phyloP scores from a whole-genome alignment of 768 basidiomycete genomes.

The Xanthoconium stramineum region DNA sequence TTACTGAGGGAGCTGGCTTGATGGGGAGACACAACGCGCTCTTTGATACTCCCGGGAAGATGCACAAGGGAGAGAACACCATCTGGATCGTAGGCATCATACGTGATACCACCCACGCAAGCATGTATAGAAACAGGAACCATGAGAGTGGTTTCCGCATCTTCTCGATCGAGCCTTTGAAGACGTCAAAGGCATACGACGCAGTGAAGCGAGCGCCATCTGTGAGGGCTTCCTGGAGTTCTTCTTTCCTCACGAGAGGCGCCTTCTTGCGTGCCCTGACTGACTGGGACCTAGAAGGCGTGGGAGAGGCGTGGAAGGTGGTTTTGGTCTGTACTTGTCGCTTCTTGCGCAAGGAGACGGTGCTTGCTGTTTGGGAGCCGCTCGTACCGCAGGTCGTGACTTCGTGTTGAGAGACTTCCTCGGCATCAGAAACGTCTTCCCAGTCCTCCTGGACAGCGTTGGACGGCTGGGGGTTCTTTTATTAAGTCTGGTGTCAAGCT shows the following conservation, averaged over 20 bases:
- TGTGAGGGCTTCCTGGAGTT: conserved; percentile 20
- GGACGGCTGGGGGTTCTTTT: neutral
- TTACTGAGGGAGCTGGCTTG: conserved; percentile 36
- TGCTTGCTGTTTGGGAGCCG: conserved; percentile 7
- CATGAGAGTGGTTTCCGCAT: conserved; percentile 56
- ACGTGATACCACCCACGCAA: conserved; percentile 42
- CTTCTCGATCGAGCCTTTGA: conserved; percentile 44
- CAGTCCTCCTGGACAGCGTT: conserved; percentile 23
- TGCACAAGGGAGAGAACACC: conserved; percentile 57
- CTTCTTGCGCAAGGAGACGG: conserved; percentile 27
- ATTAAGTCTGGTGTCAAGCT: neutral
- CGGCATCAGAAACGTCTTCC: conserved; percentile 34
- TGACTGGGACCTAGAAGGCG: conserved; percentile 18
- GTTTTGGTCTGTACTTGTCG: conserved; percentile 27
- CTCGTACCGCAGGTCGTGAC: conserved; percentile 1
- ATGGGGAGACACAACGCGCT: conserved; percentile 39
- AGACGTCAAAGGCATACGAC: conserved; percentile 46
- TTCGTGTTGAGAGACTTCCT: conserved; percentile 10
- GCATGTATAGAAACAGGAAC: conserved; percentile 48
- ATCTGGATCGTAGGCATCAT: conserved; percentile 43
- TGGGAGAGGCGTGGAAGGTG: conserved; percentile 17
- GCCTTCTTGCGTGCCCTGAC: conserved; percentile 27
- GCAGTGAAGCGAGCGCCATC: conserved; percentile 27
- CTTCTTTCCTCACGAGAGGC: conserved; percentile 27
- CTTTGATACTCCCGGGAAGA: conserved; percentile 55